Evolutionary conservation across 768 basidiomycete species (phyloP), one percentile per base, ranked within the genome.

Genomic region (Lactifluus piperatus): DNA sequence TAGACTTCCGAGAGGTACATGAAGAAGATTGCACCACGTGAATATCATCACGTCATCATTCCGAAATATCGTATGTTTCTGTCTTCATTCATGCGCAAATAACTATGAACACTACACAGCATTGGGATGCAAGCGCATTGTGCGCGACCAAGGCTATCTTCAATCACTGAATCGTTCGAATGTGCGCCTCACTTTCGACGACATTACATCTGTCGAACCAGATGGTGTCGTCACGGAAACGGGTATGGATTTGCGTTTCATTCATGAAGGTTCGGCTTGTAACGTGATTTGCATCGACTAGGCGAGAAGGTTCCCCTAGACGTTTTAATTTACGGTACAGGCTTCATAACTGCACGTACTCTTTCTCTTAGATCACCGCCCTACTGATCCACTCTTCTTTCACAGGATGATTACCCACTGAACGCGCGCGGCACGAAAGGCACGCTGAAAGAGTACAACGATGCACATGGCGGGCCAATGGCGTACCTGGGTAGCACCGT

Each of bases 41-140:
- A 58, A 47, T 62, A 62, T 36, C 56, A 52, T 18, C 26, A 43
- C 24, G 4, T 32, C 14, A 65, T 86, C 51, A 78, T 76, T 56
- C 84, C 84, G 9, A 70, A 70, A 11, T 81, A 81, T 70, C 70
- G 81, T 80, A 66, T 39, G 77, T 69, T 4, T 4, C 8, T 58
- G 0, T 22, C 18, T 18, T 46, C 46, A 54, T 47, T 5, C 36
- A 8, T 10, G 20, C 16, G 36, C 34, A 26, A 22, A 2, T 18
- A 36, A 20, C 20, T 13, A 36, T 43, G 43, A 18, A 18, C 5
- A 9, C 9, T 37, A 16, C 51, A 3, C 41, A 81, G 81, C 77
- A 41, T 73, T 78, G 18, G 84, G 83, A 29, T 85, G 83, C 68
- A 84, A 81, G 69, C 76, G 84, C 41, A 76, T 84, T 24, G 78